These are phyloP conservation scores for Eucalyptus curtisii DNA, from an alignment of 345 rosid species.

Conservation along the genomic window DNA sequence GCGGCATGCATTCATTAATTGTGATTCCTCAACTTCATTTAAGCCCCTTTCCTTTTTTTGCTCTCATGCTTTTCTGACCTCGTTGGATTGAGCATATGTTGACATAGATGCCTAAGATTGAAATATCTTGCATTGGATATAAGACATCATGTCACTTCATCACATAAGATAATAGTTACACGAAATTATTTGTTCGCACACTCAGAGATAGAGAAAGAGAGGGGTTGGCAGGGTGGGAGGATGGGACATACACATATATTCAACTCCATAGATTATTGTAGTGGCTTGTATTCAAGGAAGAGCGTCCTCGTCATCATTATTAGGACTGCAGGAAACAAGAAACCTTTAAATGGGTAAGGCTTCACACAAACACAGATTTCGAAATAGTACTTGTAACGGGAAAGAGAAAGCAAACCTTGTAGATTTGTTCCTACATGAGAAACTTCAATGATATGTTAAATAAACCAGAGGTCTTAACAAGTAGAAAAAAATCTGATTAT, in stretches of 20 bases:
- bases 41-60: neutral
- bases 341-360: too few species aligned
- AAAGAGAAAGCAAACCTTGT: too few species aligned
- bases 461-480: fast-evolving
- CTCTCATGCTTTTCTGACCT: neutral
- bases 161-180: neutral
- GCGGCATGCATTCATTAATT: neutral
- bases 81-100: neutral
- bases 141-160: neutral
- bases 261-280: fast-evolving
- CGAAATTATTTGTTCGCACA: neutral
- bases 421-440: too few species aligned
- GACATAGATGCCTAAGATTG: neutral
- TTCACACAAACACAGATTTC: too few species aligned
- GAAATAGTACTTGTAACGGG: fast-evolving
- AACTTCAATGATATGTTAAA: too few species aligned
- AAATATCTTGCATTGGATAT: neutral
- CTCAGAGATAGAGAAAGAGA: fast-evolving
- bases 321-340: too few species aligned
- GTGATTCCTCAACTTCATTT: neutral
- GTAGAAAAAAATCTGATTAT: too few species aligned
- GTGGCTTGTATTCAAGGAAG: too few species aligned
- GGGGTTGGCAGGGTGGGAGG: neutral
- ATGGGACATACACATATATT: fast-evolving
- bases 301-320: too few species aligned